phyloP scores from a whole-genome alignment of 129 eudicot genomes.

The Flaveria bidentis region DNA sequence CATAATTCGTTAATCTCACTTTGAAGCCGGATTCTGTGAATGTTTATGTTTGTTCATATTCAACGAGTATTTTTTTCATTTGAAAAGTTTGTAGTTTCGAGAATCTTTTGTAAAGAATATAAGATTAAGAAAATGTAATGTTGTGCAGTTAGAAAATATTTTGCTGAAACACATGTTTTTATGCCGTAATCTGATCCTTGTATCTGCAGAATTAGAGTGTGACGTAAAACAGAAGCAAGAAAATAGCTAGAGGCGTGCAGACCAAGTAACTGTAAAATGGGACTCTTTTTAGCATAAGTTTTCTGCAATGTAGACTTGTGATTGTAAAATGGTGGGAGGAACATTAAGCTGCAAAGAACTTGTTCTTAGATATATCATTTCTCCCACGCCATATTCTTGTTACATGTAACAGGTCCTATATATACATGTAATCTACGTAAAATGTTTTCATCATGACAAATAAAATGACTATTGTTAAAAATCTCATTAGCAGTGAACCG shows the following conservation, averaged over 20 bases:
- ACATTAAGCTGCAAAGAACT: no score
- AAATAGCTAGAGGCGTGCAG: no score
- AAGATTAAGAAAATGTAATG: no score
- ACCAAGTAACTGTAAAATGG: no score
- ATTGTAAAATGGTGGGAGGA: no score
- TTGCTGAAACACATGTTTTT: neutral
- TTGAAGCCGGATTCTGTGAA: neutral
- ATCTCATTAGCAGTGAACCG: neutral
- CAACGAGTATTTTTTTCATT: neutral
- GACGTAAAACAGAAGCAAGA: no score
- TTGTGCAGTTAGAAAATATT: neutral
- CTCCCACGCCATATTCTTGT: no score
- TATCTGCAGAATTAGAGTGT: neutral
- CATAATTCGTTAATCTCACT: neutral
- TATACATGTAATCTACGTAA: neutral
- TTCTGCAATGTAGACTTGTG: no score
- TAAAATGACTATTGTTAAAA: constrained; percentile 21
- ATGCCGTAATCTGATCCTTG: neutral
- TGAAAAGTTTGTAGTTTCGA: neutral
- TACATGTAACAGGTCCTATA: no score
- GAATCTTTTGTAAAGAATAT: no score
- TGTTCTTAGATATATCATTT: no score
- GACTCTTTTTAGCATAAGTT: no score
- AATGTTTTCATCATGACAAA: constrained; percentile 15
- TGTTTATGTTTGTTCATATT: constrained; percentile 1